These are phyloP conservation scores for Candida endomychidarum DNA, from an alignment of 805 yeast genomes.

Conservation along the genomic window DNA sequence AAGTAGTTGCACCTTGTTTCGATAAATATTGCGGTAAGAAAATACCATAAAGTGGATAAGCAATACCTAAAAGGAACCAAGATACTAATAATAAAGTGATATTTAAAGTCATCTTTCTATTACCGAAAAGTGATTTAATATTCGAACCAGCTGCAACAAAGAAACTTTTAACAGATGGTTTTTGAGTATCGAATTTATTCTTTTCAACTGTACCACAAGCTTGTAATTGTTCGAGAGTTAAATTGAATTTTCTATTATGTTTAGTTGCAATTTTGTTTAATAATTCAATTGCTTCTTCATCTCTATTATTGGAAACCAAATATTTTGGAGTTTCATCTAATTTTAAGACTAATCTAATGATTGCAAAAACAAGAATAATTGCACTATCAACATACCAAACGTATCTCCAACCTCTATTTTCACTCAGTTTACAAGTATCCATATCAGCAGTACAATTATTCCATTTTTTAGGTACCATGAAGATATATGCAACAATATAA, in stretches of 20 bases:
- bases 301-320: constrained; percentile 50
- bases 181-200: constrained; percentile 16
- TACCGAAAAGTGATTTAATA: constrained; percentile 34
- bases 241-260: constrained; percentile 41
- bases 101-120: constrained; percentile 38
- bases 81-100: constrained; percentile 40
- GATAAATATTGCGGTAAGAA: constrained; percentile 54
- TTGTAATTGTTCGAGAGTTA: constrained; percentile 47
- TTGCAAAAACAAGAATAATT: constrained; percentile 40
- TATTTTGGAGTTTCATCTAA: constrained; percentile 59
- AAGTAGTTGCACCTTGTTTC: constrained; percentile 48
- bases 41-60: constrained; percentile 53
- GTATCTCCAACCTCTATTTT: constrained; percentile 65
- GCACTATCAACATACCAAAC: constrained; percentile 49
- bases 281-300: constrained; percentile 46
- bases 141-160: constrained; percentile 18
- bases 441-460: constrained; percentile 33
- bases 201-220: constrained; percentile 39
- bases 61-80: constrained; percentile 58
- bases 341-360: constrained; percentile 28
- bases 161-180: constrained; percentile 21
- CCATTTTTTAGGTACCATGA: constrained; percentile 42
- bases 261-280: constrained; percentile 45
- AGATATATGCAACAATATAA: constrained; percentile 53
- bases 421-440: constrained; percentile 42